A percentile compares a stretch with the other conserved stretches of the same genome.
These are phyloP conservation scores for Solanum virginianum DNA, from an alignment of 257 asterid species.

Conservation along the genomic window DNA sequence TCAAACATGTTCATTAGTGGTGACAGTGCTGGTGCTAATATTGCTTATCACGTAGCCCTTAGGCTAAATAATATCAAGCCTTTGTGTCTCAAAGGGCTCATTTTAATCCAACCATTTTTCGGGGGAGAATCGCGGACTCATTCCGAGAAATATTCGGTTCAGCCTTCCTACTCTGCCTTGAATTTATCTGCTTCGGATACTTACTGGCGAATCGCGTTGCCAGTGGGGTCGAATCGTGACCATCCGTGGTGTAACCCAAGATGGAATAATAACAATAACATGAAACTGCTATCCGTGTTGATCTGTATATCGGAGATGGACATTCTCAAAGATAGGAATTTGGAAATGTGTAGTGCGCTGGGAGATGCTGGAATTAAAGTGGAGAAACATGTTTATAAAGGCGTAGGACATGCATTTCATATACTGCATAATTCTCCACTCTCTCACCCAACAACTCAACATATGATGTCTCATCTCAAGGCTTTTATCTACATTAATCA, in stretches of 20 bases:
- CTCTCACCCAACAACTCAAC: conserved; percentile 1
- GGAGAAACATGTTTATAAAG: background rate
- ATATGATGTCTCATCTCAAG: background rate
- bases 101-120: conserved; percentile 21
- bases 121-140: conserved; percentile 8
- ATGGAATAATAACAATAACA: background rate
- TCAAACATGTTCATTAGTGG: conserved; percentile 9
- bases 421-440: conserved; percentile 1
- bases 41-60: conserved; percentile 11
- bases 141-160: conserved; percentile 10
- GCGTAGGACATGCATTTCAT: conserved; percentile 3
- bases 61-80: conserved; percentile 16
- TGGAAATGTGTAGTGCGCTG: background rate
- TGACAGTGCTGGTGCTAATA: conserved; percentile 26
- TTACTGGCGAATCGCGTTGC: conserved; percentile 19
- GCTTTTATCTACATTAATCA: background rate
- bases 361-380: background rate
- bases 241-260: conserved; percentile 21
- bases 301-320: background rate
- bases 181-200: conserved; percentile 4
- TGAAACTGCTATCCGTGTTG: background rate
- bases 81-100: conserved; percentile 10
- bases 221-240: background rate
- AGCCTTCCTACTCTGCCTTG: conserved; percentile 9
- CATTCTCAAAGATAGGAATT: background rate